Conservation (phyloP, 1,284 basidiomycete species). For the Tylopilus sp. region DNA sequence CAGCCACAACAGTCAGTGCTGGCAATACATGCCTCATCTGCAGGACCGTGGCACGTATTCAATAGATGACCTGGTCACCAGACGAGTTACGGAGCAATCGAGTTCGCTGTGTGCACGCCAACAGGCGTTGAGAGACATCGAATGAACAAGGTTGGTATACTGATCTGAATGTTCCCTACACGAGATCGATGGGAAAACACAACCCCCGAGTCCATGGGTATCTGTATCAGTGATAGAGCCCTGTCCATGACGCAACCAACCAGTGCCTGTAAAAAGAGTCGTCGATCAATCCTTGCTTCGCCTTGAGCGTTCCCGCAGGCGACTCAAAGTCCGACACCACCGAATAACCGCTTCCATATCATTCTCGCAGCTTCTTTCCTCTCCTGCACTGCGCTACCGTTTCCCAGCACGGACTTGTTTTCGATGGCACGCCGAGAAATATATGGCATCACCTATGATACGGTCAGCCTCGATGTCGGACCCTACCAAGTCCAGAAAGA, state of each 20-base stretch:
- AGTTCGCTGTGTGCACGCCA: no score
- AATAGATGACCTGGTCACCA: no score
- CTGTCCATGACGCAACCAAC: no score
- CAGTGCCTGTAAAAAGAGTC: not conserved
- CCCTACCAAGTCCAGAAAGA: not conserved
- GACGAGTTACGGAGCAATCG: no score
- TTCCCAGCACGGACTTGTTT: slow-evolving; percentile 60
- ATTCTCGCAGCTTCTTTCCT: slow-evolving; percentile 48
- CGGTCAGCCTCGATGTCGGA: not conserved
- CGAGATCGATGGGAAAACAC: not conserved
- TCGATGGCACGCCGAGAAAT: slow-evolving; percentile 73
- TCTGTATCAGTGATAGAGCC: not conserved
- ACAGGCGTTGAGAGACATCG: no score
- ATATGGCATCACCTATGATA: slow-evolving; percentile 60
- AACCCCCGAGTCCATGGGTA: not conserved
- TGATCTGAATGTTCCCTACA: no score
- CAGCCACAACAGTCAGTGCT: no score
- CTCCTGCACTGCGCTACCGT: slow-evolving; percentile 56
- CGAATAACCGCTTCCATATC: slow-evolving; percentile 48
- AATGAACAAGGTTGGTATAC: no score
- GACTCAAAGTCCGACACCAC: slow-evolving; percentile 24
- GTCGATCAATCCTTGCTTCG: no score
- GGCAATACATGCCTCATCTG: no score
- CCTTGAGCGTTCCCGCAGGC: not conserved
- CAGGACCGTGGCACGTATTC: no score